phyloP scores from a whole-genome alignment of 306 rosid species.

The Senna siamea region DNA sequence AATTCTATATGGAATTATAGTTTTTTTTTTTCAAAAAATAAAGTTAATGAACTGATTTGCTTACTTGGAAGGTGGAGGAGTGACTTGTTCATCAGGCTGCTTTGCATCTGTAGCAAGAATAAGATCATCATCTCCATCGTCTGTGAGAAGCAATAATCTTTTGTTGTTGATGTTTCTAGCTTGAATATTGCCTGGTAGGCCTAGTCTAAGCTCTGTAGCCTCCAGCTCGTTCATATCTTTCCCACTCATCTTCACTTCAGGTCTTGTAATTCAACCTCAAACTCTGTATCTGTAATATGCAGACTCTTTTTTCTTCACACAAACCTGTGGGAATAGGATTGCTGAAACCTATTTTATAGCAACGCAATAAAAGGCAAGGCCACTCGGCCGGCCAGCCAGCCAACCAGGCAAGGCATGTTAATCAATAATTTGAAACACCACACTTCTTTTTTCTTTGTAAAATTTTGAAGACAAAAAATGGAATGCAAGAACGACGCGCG shows the following conservation, averaged over 20 bases:
- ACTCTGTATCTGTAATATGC: neutral
- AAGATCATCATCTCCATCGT: neutral
- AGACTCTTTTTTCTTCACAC: no score
- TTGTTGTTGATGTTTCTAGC: conserved; percentile 37
- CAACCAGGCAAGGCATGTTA: neutral
- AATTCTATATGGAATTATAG: no score
- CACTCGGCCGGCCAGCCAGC: no score
- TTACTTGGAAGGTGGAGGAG: conserved; percentile 55
- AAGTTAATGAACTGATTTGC: conserved; percentile 19
- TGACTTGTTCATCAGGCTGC: neutral
- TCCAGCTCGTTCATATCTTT: conserved; percentile 49
- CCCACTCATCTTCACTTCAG: neutral
- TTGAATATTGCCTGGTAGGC: conserved; percentile 42
- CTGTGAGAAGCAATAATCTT: conserved; percentile 39
- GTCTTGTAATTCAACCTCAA: no score
- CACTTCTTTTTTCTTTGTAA: no score
- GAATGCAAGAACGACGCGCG: no score
- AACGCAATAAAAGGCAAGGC: no score
- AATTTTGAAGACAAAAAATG: no score
- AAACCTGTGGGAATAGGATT: no score
- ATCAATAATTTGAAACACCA: neutral
- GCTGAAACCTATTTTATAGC: neutral
- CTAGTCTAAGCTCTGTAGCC: conserved; percentile 61
- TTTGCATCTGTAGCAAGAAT: neutral
- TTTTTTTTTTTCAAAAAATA: neutral